phyloP scores from a whole-genome alignment of 768 basidiomycete genomes.

The Boletus sp. region DNA sequence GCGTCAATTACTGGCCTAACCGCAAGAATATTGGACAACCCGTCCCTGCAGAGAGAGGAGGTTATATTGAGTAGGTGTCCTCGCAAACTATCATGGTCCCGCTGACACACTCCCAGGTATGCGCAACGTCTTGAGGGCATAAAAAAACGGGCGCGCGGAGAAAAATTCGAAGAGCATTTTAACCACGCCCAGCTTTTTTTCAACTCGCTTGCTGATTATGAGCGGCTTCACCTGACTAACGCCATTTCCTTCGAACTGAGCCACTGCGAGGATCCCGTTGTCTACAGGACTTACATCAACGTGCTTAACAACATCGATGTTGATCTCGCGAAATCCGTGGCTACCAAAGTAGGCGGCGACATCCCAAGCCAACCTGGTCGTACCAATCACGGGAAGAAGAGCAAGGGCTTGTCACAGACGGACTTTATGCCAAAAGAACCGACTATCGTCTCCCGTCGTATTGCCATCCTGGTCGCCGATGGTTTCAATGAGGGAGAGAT shows the following conservation, averaged over 20 bases:
- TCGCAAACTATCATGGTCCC: background rate
- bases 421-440: slow-evolving; percentile 53
- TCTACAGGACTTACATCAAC: slow-evolving; percentile 65
- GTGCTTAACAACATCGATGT: slow-evolving; percentile 71
- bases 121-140: slow-evolving; percentile 50
- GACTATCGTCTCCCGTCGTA: slow-evolving; percentile 61
- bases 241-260: slow-evolving; percentile 82
- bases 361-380: slow-evolving; percentile 50
- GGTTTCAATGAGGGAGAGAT: slow-evolving; percentile 67
- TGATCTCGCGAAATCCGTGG: slow-evolving; percentile 67
- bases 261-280: slow-evolving; percentile 73
- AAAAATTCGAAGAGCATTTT: slow-evolving; percentile 77
- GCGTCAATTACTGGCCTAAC: slow-evolving; percentile 83
- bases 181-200: slow-evolving; percentile 76
- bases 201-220: slow-evolving; percentile 69
- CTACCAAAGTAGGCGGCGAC: slow-evolving; percentile 58
- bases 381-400: slow-evolving; percentile 55
- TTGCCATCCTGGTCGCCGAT: slow-evolving; percentile 74
- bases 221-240: slow-evolving; percentile 65
- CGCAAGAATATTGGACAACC: slow-evolving; percentile 52
- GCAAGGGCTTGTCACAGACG: slow-evolving; percentile 56
- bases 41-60: slow-evolving; percentile 48
- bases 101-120: slow-evolving; percentile 34
- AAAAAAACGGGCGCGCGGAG: slow-evolving; percentile 58
- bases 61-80: slow-evolving; percentile 49